Evolutionary conservation across 2,329 filamentous ascomycete species (phyloP).

Genomic region (Claviceps lovelessii): DNA sequence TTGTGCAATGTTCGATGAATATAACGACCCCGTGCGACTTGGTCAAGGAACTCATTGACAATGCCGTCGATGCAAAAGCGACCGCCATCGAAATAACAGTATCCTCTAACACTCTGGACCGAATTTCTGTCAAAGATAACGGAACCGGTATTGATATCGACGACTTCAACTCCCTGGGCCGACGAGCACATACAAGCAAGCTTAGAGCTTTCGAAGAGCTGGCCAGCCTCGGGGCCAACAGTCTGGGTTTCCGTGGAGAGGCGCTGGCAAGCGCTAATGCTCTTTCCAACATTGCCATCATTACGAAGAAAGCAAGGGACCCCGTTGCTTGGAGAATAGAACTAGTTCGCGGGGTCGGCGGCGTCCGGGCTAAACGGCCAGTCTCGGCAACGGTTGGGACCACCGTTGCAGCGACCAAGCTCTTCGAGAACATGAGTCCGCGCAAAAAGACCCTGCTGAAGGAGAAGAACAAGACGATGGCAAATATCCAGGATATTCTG

Average conservation of each 20-base stretch:
- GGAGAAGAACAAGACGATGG: conserved; percentile 40
- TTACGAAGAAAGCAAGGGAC: conserved; percentile 49
- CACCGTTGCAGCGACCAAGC: conserved; percentile 43
- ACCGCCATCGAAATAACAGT: conserved; percentile 51
- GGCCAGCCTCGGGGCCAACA: conserved; percentile 36
- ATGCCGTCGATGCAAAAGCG: conserved; percentile 58
- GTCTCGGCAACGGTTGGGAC: conserved; percentile 51
- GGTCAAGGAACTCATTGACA: conserved; percentile 67
- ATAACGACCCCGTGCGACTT: conserved; percentile 46
- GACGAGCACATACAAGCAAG: conserved; percentile 61
- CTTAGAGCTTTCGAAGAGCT: conserved; percentile 50
- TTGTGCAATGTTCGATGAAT: conserved; percentile 46
- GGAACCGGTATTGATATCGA: conserved; percentile 52
- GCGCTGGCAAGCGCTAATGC: conserved; percentile 53
- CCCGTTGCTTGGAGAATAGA: conserved; percentile 38
- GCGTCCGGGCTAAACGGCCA: conserved; percentile 16
- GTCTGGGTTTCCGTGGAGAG: conserved; percentile 64
- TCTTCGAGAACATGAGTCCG: conserved; percentile 50
- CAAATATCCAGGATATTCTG: conserved; percentile 44
- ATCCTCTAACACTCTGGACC: conserved; percentile 51
- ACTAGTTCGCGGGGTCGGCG: conserved; percentile 22
- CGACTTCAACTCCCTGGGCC: conserved; percentile 49
- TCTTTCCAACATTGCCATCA: conserved; percentile 45
- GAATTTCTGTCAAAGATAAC: conserved; percentile 58
- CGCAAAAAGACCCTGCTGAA: conserved; percentile 44